Percentiles rank a stretch among this genome's conserved stretches.
These are phyloP conservation scores for Nepenthes gracilis DNA, from an alignment of 148 eudicot genomes.

Conservation along the genomic window DNA sequence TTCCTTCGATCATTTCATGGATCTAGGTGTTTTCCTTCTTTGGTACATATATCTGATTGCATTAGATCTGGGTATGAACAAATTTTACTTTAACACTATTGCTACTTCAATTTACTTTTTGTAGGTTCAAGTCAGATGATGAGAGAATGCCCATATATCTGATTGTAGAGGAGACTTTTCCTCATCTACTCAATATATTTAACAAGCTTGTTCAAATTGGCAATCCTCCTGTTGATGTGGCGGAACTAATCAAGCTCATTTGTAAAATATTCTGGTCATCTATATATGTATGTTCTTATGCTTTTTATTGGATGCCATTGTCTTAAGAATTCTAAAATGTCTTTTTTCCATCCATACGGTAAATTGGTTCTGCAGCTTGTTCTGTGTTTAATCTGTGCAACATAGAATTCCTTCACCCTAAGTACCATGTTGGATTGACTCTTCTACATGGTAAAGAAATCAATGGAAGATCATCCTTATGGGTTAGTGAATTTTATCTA, in stretches of 20 bases:
- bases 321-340: neutral
- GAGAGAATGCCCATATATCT: slow-evolving; percentile 75
- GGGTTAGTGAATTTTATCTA: too few species aligned
- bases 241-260: slow-evolving; percentile 89
- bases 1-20: too few species aligned
- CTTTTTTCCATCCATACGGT: neutral
- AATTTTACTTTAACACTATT: too few species aligned
- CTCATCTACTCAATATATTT: slow-evolving; percentile 66
- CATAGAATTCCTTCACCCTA: too few species aligned
- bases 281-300: slow-evolving; percentile 62
- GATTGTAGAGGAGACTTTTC: slow-evolving; percentile 93
- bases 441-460: too few species aligned
- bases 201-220: slow-evolving; percentile 70
- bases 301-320: neutral
- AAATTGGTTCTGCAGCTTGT: neutral
- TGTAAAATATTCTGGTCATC: slow-evolving; percentile 99
- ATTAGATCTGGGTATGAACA: too few species aligned
- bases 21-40: too few species aligned
- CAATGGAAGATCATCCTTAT: too few species aligned
- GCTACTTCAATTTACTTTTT: too few species aligned
- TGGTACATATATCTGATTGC: too few species aligned
- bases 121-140: slow-evolving; percentile 95
- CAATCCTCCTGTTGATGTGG: slow-evolving; percentile 75
- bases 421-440: too few species aligned
- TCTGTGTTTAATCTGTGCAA: too few species aligned